Conservation (phyloP, 139 green algal species). For the Bryopsis sp. region DNA sequence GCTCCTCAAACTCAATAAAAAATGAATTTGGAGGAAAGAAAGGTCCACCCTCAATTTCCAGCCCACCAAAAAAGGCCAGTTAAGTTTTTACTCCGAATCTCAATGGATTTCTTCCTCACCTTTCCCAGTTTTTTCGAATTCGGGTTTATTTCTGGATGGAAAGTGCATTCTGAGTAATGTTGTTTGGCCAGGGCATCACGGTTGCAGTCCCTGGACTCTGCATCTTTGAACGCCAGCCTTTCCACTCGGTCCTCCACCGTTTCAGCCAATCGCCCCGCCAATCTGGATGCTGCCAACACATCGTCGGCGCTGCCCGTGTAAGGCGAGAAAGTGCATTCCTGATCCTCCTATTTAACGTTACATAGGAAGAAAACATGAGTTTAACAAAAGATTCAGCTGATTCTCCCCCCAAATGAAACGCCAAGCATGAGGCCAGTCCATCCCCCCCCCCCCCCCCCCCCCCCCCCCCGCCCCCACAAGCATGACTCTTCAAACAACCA, state of each 20-base stretch:
- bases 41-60: too few species aligned
- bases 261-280: slow-evolving; percentile 11
- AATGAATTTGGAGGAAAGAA: too few species aligned
- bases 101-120: slow-evolving; percentile 1
- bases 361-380: too few species aligned
- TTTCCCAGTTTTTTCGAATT: slow-evolving; percentile 17
- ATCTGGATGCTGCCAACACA: neutral
- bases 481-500: too few species aligned
- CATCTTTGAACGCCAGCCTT: slow-evolving; percentile 14
- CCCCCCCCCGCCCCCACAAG: too few species aligned
- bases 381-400: too few species aligned
- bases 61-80: too few species aligned
- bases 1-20: too few species aligned
- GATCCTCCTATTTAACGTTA: slow-evolving; percentile 17
- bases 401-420: too few species aligned
- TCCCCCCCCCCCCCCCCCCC: too few species aligned
- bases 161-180: neutral
- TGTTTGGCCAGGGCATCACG: neutral
- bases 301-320: slow-evolving; percentile 1
- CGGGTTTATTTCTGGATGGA: slow-evolving; percentile 14
- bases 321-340: slow-evolving; percentile 17
- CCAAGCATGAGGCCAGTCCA: too few species aligned
- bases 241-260: slow-evolving; percentile 5
- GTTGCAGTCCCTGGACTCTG: neutral
- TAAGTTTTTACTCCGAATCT: too few species aligned